These are phyloP conservation scores for Saxophila tyrrhenica DNA, from an alignment of 495 filamentous ascomycete genomes.

Conservation along the genomic window DNA sequence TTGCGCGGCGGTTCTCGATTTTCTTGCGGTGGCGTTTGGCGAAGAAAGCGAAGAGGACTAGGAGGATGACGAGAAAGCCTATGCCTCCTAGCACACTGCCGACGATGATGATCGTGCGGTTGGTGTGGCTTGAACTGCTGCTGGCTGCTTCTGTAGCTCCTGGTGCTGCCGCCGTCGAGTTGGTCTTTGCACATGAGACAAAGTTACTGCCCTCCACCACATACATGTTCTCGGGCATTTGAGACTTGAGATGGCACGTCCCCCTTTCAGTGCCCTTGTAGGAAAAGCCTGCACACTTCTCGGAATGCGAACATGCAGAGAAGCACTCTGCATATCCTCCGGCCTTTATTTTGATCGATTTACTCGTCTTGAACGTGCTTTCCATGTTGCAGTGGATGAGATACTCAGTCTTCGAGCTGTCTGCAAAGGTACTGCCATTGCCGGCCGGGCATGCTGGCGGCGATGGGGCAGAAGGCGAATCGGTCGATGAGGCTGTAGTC, in stretches of 20 bases:
- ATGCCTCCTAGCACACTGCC: constrained; percentile 27
- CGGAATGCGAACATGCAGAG: constrained; percentile 9
- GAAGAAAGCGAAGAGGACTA: constrained; percentile 11
- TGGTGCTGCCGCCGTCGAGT: constrained; percentile 8
- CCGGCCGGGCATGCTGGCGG: constrained; percentile 9
- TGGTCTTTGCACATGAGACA: constrained; percentile 12
- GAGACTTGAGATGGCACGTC: constrained; percentile 7
- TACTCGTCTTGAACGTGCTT: constrained; percentile 3
- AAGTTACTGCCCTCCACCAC: constrained; percentile 4
- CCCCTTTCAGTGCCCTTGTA: constrained; percentile 7
- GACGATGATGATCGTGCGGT: constrained; percentile 18
- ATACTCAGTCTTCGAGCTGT: constrained; percentile 10
- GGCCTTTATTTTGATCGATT: neutral
- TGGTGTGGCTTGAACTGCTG: constrained; percentile 2
- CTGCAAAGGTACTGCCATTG: constrained; percentile 9
- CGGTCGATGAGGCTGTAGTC: neutral
- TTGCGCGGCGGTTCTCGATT: constrained; percentile 13
- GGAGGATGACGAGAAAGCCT: constrained; percentile 15
- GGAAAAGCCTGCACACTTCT: constrained; percentile 12
- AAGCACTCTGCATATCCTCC: constrained; percentile 17
- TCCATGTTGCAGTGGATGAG: constrained; percentile 11
- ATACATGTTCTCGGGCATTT: constrained; percentile 1
- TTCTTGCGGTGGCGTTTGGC: constrained; percentile 11
- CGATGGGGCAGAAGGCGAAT: neutral
- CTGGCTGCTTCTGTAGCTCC: neutral